Evolutionary conservation across 2,329 filamentous ascomycete species (phyloP).

Genomic region (Magnaporthiopsis incrustans): DNA sequence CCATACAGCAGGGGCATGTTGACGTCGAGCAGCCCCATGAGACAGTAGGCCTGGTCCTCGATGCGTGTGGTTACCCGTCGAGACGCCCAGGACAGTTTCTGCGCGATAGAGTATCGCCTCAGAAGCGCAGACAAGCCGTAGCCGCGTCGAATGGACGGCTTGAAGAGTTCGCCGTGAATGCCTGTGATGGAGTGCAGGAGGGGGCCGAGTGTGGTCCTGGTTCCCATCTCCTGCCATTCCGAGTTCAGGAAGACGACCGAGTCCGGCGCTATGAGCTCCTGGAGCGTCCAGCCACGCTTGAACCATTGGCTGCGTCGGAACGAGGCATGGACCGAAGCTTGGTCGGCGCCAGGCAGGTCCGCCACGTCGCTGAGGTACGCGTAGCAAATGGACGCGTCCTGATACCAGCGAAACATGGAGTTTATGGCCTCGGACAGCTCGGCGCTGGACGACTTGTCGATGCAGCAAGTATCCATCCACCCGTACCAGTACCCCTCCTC

Average conservation of each 20-base stretch:
- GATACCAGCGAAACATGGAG: slow-evolving; percentile 7
- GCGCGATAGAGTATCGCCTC: not conserved
- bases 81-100: slow-evolving; percentile 19
- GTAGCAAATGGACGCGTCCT: slow-evolving; percentile 1
- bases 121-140: not conserved
- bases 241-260: slow-evolving; percentile 15
- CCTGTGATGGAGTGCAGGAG: not conserved
- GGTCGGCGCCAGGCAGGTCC: not conserved
- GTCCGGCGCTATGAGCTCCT: slow-evolving; percentile 15
- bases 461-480: slow-evolving; percentile 10
- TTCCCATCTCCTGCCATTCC: slow-evolving; percentile 16
- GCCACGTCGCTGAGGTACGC: slow-evolving; percentile 3
- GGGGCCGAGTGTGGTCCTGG: not conserved
- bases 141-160: not conserved
- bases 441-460: slow-evolving; percentile 6
- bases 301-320: slow-evolving; percentile 9
- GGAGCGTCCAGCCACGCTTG: slow-evolving; percentile 17
- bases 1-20: slow-evolving; percentile 21
- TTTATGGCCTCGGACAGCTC: slow-evolving; percentile 8
- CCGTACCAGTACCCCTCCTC: slow-evolving; percentile 4
- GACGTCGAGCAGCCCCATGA: slow-evolving; percentile 19
- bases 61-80: slow-evolving; percentile 12
- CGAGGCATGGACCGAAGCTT: too few relatives aligned
- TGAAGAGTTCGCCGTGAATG: not conserved
- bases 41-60: slow-evolving; percentile 19